Conservation (phyloP, 768 basidiomycete genomes). For the Phallus indusiatus region DNA sequence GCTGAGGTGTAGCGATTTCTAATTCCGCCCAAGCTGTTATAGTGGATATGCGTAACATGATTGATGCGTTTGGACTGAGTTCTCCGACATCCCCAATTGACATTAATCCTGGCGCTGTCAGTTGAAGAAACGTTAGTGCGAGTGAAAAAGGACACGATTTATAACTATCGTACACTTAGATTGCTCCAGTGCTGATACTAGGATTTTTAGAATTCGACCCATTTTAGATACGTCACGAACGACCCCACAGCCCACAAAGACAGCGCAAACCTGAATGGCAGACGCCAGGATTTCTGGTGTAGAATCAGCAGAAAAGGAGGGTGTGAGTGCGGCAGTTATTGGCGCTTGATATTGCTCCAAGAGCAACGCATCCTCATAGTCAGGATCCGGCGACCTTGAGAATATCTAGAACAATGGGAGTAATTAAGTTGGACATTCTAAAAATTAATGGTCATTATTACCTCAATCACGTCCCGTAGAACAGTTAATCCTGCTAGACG, state of each 20-base stretch:
- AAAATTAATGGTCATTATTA: slow-evolving; percentile 20
- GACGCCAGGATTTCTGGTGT: slow-evolving; percentile 92
- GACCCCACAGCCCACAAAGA: slow-evolving; percentile 92
- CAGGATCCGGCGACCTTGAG: slow-evolving; percentile 78
- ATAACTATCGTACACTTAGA: slow-evolving; percentile 55
- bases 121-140: background rate
- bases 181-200: slow-evolving; percentile 82
- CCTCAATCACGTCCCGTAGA: slow-evolving; percentile 87
- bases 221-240: slow-evolving; percentile 84
- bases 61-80: slow-evolving; percentile 87
- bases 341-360: slow-evolving; percentile 98
- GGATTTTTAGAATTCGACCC: slow-evolving; percentile 87
- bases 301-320: slow-evolving; percentile 91
- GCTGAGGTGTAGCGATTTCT: slow-evolving; percentile 64
- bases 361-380: slow-evolving; percentile 80
- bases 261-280: slow-evolving; percentile 87
- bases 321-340: slow-evolving; percentile 93
- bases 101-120: slow-evolving; percentile 68
- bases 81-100: slow-evolving; percentile 81
- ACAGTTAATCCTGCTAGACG: slow-evolving; percentile 85
- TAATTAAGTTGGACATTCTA: background rate
- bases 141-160: background rate
- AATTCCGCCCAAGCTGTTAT: slow-evolving; percentile 95
- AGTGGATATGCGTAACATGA: slow-evolving; percentile 88
- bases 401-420: slow-evolving; percentile 54